Evolutionary conservation across 2,329 filamentous ascomycete genomes (phyloP).

Genomic region (Sclerotinia trifoliorum): DNA sequence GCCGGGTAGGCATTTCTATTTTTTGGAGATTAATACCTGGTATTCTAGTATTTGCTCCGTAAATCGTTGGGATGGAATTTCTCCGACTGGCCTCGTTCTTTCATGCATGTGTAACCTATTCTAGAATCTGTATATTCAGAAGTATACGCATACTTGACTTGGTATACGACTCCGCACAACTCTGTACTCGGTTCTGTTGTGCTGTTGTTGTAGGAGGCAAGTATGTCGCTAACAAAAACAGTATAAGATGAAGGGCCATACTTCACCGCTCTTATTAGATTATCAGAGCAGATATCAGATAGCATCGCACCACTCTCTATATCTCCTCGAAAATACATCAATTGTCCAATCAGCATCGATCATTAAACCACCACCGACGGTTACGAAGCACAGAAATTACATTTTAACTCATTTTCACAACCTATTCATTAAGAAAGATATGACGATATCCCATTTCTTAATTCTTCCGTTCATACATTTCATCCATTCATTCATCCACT

Average conservation of each 20-base stretch:
- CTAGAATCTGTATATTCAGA: not conserved
- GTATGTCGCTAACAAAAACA: too few relatives aligned
- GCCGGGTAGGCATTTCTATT: not conserved
- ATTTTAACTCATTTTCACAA: not conserved
- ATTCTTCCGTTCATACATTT: too few relatives aligned
- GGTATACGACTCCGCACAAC: too few relatives aligned
- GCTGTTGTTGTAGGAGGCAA: too few relatives aligned
- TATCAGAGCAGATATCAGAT: not conserved
- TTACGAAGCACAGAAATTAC: not conserved
- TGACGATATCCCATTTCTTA: not conserved
- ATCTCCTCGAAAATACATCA: not conserved
- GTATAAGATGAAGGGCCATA: constrained; percentile 20
- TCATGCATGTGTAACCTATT: constrained; percentile 28
- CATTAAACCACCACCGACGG: not conserved
- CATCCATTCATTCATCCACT: too few relatives aligned
- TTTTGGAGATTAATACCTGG: constrained; percentile 28
- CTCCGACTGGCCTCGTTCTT: constrained; percentile 26
- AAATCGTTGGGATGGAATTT: constrained; percentile 31
- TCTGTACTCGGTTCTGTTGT: too few relatives aligned
- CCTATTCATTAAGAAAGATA: not conserved
- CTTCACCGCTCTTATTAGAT: constrained; percentile 26
- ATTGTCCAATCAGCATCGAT: not conserved
- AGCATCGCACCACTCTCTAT: not conserved
- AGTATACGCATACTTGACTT: not conserved
- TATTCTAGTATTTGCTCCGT: not conserved